Percentiles rank a stretch among this genome's conserved stretches.
These are phyloP conservation scores for Cyphellophora europaea DNA, from an alignment of 2,329 filamentous ascomycete species.

Conservation along the genomic window DNA sequence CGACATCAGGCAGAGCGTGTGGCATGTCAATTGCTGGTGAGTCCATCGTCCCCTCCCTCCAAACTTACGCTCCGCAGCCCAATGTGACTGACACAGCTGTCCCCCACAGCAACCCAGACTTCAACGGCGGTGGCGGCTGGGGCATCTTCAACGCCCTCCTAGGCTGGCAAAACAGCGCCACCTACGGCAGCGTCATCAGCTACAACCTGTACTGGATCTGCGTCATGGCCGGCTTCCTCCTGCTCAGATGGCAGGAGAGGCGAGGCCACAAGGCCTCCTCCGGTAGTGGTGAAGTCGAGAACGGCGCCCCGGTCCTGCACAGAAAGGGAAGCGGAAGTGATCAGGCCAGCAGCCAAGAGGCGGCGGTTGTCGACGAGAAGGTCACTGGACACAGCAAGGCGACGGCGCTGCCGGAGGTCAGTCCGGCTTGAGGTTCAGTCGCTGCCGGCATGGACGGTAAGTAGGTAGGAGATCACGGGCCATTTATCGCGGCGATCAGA, in stretches of 20 bases:
- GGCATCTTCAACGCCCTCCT: conserved; percentile 78
- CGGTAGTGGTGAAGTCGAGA: conserved; percentile 1
- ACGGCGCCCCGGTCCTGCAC: background rate
- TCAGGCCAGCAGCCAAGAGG: conserved; percentile 2
- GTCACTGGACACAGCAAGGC: background rate
- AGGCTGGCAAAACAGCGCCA: conserved; percentile 82
- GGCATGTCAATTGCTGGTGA: conserved; percentile 69
- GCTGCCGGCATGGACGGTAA: too few relatives aligned
- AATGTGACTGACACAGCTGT: too few relatives aligned
- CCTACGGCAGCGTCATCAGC: conserved; percentile 75
- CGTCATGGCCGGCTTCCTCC: conserved; percentile 55
- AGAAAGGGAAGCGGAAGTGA: background rate
- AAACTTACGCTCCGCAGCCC: too few relatives aligned
- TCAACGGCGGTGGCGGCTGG: conserved; percentile 70
- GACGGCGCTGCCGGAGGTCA: too few relatives aligned
- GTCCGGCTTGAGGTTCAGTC: too few relatives aligned
- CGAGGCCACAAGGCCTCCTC: conserved; percentile 5
- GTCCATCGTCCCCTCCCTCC: too few relatives aligned
- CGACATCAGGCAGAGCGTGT: conserved; percentile 67
- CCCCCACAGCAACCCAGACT: conserved; percentile 55
- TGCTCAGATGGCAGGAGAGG: conserved; percentile 58
- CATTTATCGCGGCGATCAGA: too few relatives aligned
- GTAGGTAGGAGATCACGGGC: too few relatives aligned
- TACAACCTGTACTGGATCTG: conserved; percentile 84
- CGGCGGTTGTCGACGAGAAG: background rate